Percentiles rank a stretch among this genome's conserved stretches.
Conservation (phyloP, 2,329 filamentous ascomycete species). For the Ilyonectria sp. region DNA sequence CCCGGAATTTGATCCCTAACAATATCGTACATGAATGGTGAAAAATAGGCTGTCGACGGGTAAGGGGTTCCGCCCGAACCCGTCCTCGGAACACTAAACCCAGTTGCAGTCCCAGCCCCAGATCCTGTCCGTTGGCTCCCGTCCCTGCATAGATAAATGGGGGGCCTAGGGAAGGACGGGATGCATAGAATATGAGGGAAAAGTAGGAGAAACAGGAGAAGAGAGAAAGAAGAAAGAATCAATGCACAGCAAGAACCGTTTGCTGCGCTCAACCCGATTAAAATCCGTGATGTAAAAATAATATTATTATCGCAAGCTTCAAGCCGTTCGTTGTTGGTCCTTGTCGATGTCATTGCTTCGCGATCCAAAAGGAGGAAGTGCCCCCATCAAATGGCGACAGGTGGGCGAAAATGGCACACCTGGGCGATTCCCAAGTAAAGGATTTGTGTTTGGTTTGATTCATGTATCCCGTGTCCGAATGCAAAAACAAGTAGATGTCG, state of each 20-base stretch:
- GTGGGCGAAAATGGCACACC: slow-evolving; percentile 37
- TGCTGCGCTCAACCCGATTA: slow-evolving; percentile 41
- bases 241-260: slow-evolving; percentile 32
- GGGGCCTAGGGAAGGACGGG: slow-evolving; percentile 11
- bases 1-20: slow-evolving; percentile 25
- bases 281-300: slow-evolving; percentile 43
- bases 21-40: slow-evolving; percentile 42
- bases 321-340: slow-evolving; percentile 41
- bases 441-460: slow-evolving; percentile 36
- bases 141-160: not conserved
- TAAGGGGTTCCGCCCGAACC: slow-evolving; percentile 22
- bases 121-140: slow-evolving; percentile 9
- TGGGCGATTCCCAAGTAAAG: slow-evolving; percentile 32
- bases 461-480: slow-evolving; percentile 40
- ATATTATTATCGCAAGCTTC: slow-evolving; percentile 44
- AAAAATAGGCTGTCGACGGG: slow-evolving; percentile 20
- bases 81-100: slow-evolving; percentile 29
- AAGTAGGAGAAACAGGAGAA: slow-evolving; percentile 33
- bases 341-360: slow-evolving; percentile 38
- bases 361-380: slow-evolving; percentile 38
- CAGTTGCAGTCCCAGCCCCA: slow-evolving; percentile 12
- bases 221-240: slow-evolving; percentile 36
- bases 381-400: slow-evolving; percentile 24
- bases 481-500: slow-evolving; percentile 36
- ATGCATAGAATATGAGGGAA: slow-evolving; percentile 5